Percentiles rank a stretch among this genome's conserved stretches.
Conservation (phyloP, 2,329 filamentous ascomycete genomes). For the Biscogniauxia mediterranea region DNA sequence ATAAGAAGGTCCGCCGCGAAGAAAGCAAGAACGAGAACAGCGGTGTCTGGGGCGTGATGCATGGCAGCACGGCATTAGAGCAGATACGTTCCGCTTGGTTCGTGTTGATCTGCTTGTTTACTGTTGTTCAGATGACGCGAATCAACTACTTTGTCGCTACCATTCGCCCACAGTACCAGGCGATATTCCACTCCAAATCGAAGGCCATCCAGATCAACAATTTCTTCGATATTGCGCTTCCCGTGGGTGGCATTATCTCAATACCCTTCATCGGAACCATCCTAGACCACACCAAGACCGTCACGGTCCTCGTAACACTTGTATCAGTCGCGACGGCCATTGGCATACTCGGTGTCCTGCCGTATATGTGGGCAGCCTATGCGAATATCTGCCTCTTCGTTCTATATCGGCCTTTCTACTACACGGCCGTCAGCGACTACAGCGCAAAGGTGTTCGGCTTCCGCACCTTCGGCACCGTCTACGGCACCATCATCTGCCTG, state of each 20-base stretch:
- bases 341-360: slow-evolving; percentile 73
- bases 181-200: slow-evolving; percentile 62
- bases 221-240: slow-evolving; percentile 83
- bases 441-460: slow-evolving; percentile 91
- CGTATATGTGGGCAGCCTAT: slow-evolving; percentile 68
- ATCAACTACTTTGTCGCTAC: slow-evolving; percentile 96
- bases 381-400: slow-evolving; percentile 77
- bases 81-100: slow-evolving; percentile 85
- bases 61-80: slow-evolving; percentile 65
- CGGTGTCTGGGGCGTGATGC: slow-evolving; percentile 85
- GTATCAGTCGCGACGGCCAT: slow-evolving; percentile 72
- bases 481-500: slow-evolving; percentile 84
- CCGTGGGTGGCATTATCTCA: slow-evolving; percentile 77
- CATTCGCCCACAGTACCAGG: slow-evolving; percentile 76
- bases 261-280: slow-evolving; percentile 83
- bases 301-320: slow-evolving; percentile 67
- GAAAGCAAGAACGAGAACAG: slow-evolving; percentile 67
- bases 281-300: slow-evolving; percentile 73
- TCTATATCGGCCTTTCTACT: slow-evolving; percentile 84
- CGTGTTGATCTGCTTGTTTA: slow-evolving; percentile 78
- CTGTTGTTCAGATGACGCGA: slow-evolving; percentile 70
- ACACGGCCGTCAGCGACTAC: slow-evolving; percentile 88
- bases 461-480: slow-evolving; percentile 89
- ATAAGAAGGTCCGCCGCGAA: slow-evolving; percentile 64
- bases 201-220: slow-evolving; percentile 71